A percentile compares a stretch with the other conserved stretches of the same genome.
These are phyloP conservation scores for Parietaria judaica DNA, from an alignment of 306 rosid genomes.

Conservation along the genomic window DNA sequence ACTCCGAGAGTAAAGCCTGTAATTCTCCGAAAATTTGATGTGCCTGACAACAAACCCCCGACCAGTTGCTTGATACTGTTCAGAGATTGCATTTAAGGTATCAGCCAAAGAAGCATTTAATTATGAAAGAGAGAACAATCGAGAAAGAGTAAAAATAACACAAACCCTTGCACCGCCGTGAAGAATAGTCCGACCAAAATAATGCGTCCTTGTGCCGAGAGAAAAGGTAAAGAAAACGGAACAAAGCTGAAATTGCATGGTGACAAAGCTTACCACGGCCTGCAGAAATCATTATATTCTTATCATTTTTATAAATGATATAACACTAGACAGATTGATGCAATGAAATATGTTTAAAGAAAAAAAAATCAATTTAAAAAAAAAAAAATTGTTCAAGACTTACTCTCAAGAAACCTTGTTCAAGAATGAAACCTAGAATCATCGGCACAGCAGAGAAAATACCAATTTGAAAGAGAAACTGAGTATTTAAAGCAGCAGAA, in stretches of 20 bases:
- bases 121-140: not conserved
- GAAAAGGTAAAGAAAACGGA: constrained; percentile 89
- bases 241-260: constrained; percentile 94
- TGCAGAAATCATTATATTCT: constrained; percentile 32
- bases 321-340: not conserved
- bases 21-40: constrained; percentile 83
- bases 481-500: constrained; percentile 65
- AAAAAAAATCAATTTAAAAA: not conserved
- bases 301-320: not conserved
- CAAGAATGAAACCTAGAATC: constrained; percentile 74
- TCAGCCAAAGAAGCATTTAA: not conserved
- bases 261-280: constrained; percentile 79
- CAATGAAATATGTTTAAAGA: not conserved
- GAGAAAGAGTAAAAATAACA: constrained; percentile 7
- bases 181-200: constrained; percentile 92
- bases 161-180: constrained; percentile 98
- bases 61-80: constrained; percentile 95
- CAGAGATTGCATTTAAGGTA: constrained; percentile 13
- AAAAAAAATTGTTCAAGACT: constrained; percentile 3
- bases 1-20: constrained; percentile 94
- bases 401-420: constrained; percentile 85
- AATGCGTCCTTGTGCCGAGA: constrained; percentile 84
- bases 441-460: constrained; percentile 85
- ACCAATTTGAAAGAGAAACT: constrained; percentile 88
- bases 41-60: constrained; percentile 95